These are phyloP conservation scores for Penicillium verhagenii DNA, from an alignment of 495 filamentous ascomycete species.

Conservation along the genomic window DNA sequence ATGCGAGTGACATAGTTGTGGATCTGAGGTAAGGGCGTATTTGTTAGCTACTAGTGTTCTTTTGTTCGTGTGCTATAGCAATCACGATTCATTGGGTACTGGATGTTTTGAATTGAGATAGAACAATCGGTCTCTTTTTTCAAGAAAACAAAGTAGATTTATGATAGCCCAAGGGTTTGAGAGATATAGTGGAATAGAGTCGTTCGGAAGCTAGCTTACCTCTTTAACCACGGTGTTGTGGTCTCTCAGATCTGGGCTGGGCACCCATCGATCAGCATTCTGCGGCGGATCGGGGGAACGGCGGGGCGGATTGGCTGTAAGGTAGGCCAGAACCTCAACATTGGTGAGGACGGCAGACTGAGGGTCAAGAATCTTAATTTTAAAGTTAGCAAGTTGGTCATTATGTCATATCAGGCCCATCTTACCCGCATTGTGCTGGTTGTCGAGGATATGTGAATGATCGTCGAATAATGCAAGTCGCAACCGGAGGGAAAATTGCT, in stretches of 20 bases:
- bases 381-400: neutral
- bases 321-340: constrained; percentile 60
- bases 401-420: neutral
- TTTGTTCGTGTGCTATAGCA: neutral
- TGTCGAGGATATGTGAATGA: constrained; percentile 3
- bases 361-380: constrained; percentile 56
- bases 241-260: constrained; percentile 44
- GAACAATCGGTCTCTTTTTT: neutral
- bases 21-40: constrained; percentile 27
- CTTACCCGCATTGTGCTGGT: constrained; percentile 33
- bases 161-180: too few species aligned
- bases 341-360: constrained; percentile 63
- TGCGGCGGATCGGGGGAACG: constrained; percentile 41
- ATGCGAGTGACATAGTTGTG: constrained; percentile 46
- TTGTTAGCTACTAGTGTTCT: neutral
- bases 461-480: neutral
- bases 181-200: too few species aligned
- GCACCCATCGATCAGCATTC: constrained; percentile 36
- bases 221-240: constrained; percentile 54
- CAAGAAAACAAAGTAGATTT: too few species aligned
- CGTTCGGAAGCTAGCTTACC: constrained; percentile 18
- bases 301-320: constrained; percentile 48
- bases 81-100: too few species aligned
- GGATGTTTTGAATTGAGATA: neutral
- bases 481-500: constrained; percentile 23